Evolutionary conservation across 2,329 filamentous ascomycete species (phyloP).

Genomic region (Botrytis byssoidea): DNA sequence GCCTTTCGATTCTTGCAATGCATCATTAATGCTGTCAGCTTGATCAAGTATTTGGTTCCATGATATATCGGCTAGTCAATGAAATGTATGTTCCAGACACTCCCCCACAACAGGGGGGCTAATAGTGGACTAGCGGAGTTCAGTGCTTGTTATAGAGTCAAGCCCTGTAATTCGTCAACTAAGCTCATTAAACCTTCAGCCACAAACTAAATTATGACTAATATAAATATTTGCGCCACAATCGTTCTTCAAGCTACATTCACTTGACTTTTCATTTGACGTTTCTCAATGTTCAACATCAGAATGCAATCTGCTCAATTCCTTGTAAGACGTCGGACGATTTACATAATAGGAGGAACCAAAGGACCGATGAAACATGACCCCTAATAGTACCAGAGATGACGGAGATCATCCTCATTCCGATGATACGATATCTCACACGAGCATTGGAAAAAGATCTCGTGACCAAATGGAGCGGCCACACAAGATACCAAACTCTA

Average conservation of each 20-base stretch:
- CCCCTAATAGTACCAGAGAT: background rate
- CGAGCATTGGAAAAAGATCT: constrained; percentile 14
- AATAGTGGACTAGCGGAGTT: background rate
- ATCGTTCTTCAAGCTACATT: background rate
- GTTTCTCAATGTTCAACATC: background rate
- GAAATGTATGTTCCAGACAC: background rate
- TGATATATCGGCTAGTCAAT: background rate
- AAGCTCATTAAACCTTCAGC: background rate
- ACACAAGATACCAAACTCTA: constrained; percentile 17
- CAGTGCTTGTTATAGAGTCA: background rate
- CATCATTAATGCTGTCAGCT: background rate
- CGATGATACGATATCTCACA: constrained; percentile 11
- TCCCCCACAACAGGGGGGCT: background rate
- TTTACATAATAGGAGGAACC: background rate
- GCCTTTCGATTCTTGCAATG: background rate
- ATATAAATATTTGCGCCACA: background rate
- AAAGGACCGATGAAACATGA: background rate
- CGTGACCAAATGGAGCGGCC: constrained; percentile 16
- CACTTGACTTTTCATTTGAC: background rate
- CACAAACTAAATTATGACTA: constrained; percentile 1
- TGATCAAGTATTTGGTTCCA: background rate
- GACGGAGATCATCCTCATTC: constrained; percentile 17
- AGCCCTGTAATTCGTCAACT: background rate
- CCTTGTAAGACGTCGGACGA: background rate
- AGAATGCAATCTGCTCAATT: background rate